Conservation (phyloP, 352 stramenopile species). For the Phytopythium chamaehyphon region DNA sequence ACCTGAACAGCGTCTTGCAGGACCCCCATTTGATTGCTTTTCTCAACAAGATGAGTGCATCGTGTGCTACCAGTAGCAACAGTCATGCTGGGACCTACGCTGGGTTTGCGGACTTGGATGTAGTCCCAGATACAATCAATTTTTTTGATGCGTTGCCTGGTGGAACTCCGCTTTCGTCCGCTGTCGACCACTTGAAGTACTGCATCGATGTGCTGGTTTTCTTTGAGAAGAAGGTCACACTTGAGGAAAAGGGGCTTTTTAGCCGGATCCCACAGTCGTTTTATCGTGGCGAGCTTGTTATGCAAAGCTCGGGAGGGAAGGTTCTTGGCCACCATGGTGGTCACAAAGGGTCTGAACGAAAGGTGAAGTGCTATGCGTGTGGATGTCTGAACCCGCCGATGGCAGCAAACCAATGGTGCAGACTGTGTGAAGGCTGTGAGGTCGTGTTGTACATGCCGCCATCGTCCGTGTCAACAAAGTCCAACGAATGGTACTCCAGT, state of each 20-base stretch:
- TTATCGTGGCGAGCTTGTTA: constrained; percentile 71
- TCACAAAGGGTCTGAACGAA: constrained; percentile 40
- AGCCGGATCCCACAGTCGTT: constrained; percentile 73
- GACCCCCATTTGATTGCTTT: constrained; percentile 57
- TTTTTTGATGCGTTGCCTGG: constrained; percentile 64
- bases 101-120: constrained; percentile 37
- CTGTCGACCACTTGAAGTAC: constrained; percentile 78
- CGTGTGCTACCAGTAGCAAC: constrained; percentile 21
- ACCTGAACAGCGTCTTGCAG: constrained; percentile 74
- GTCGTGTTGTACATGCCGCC: constrained; percentile 74
- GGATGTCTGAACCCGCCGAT: constrained; percentile 57
- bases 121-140: constrained; percentile 53
- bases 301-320: constrained; percentile 32
- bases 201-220: constrained; percentile 82
- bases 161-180: constrained; percentile 42
- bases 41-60: constrained; percentile 70
- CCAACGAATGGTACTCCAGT: constrained; percentile 78
- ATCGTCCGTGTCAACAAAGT: constrained; percentile 72
- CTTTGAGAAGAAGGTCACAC: constrained; percentile 83
- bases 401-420: constrained; percentile 68
- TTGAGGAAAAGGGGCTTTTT: constrained; percentile 62
- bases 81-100: constrained; percentile 10
- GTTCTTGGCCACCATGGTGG: constrained; percentile 6
- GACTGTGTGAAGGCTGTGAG: constrained; percentile 68
- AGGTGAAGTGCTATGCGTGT: constrained; percentile 78